Percentiles rank a stretch among this genome's conserved stretches.
Evolutionary conservation across 2,329 filamentous ascomycete genomes (phyloP).

Genomic region (Pleurostoma richardsiae): DNA sequence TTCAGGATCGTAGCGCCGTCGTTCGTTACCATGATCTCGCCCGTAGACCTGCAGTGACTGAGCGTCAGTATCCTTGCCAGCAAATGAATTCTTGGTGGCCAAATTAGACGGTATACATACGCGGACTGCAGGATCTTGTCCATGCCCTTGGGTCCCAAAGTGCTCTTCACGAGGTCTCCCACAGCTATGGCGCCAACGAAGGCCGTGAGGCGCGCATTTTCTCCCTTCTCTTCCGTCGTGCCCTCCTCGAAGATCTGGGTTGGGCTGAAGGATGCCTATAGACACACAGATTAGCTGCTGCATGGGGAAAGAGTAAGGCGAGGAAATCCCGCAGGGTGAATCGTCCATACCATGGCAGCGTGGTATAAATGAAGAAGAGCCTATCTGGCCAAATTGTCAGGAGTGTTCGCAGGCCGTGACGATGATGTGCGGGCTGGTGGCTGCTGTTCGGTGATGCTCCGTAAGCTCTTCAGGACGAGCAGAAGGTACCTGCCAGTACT

Average conservation of each 20-base stretch:
- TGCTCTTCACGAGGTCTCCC: conserved; percentile 95
- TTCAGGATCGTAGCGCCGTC: conserved; percentile 98
- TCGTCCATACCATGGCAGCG: not conserved
- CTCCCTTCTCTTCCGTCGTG: conserved; percentile 95
- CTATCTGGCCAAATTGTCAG: too few relatives aligned
- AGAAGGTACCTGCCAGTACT: too few relatives aligned
- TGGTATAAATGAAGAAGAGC: too few relatives aligned
- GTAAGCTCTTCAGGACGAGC: too few relatives aligned
- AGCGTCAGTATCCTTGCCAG: conserved; percentile 7
- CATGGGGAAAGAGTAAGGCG: not conserved
- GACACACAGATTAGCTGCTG: conserved; percentile 4
- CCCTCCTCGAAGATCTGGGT: conserved; percentile 98
- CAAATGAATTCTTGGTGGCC: conserved; percentile 9
- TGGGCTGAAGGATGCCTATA: conserved; percentile 65
- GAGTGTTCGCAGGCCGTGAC: too few relatives aligned
- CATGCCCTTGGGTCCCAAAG: conserved; percentile 96
- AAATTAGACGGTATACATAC: conserved; percentile 43
- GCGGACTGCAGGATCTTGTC: conserved; percentile 97
- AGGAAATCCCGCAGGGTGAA: not conserved
- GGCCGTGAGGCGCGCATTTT: conserved; percentile 97
- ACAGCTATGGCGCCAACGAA: conserved; percentile 98
- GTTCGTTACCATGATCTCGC: conserved; percentile 97
- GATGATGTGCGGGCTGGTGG: too few relatives aligned
- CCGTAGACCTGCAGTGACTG: conserved; percentile 64
- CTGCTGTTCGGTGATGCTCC: too few relatives aligned